phyloP scores from a whole-genome alignment of 192 early-diverging fungal species.

The Coemansia sp. region DNA sequence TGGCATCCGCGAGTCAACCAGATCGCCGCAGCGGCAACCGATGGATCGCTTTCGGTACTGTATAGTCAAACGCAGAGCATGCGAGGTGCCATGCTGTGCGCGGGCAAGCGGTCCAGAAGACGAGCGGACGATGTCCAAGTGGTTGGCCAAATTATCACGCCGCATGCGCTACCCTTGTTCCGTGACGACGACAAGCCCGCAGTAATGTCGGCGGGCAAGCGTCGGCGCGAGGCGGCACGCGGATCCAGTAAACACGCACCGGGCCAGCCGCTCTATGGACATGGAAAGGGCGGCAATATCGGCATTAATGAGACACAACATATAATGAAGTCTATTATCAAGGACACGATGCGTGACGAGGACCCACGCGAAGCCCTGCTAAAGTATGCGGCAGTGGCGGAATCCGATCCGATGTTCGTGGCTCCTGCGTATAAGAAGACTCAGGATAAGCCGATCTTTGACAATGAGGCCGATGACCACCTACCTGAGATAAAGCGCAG shows the following conservation, averaged over 20 bases:
- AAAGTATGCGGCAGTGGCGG: slow-evolving; percentile 78
- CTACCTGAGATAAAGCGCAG: slow-evolving; percentile 45
- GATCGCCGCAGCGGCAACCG: slow-evolving; percentile 75
- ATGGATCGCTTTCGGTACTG: slow-evolving; percentile 73
- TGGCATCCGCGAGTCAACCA: slow-evolving; percentile 92
- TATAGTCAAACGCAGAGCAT: slow-evolving; percentile 71
- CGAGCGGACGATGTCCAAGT: not conserved
- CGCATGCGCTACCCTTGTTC: slow-evolving; percentile 88
- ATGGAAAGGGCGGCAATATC: slow-evolving; percentile 84
- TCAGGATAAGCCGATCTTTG: slow-evolving; percentile 73
- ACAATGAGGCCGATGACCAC: slow-evolving; percentile 32
- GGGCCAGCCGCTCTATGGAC: slow-evolving; percentile 69
- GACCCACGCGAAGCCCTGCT: slow-evolving; percentile 93
- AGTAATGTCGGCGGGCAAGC: slow-evolving; percentile 60
- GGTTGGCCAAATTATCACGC: slow-evolving; percentile 75
- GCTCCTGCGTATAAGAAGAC: slow-evolving; percentile 76
- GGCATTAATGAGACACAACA: slow-evolving; percentile 82
- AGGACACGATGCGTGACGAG: slow-evolving; percentile 76
- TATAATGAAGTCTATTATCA: slow-evolving; percentile 77
- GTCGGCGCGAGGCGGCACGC: slow-evolving; percentile 72
- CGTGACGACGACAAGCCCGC: slow-evolving; percentile 65
- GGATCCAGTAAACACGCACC: slow-evolving; percentile 65
- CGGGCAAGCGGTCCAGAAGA: slow-evolving; percentile 45
- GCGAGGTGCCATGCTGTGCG: slow-evolving; percentile 74
- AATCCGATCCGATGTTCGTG: slow-evolving; percentile 85